A percentile compares a stretch with the other conserved stretches of the same genome.
phyloP scores from a whole-genome alignment of 306 rosid genomes.

The Hippophae rhamnoides region DNA sequence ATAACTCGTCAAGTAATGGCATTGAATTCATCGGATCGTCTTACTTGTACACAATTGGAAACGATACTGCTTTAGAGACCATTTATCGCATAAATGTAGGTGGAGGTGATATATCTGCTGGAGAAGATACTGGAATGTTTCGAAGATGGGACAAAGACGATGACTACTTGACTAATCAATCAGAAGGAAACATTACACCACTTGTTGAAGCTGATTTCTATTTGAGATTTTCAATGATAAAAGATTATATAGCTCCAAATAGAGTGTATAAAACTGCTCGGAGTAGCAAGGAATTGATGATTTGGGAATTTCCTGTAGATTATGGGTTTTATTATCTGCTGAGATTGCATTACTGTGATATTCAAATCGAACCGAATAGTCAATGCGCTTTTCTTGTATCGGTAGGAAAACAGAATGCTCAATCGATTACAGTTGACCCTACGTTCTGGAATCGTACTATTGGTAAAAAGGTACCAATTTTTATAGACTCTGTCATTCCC shows the following conservation, averaged over 20 bases:
- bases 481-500: slow-evolving; percentile 16
- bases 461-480: neutral
- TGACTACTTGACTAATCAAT: neutral
- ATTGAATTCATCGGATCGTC: neutral
- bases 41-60: neutral
- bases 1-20: neutral
- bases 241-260: neutral
- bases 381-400: slow-evolving; percentile 19
- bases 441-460: neutral
- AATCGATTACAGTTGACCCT: neutral
- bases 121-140: slow-evolving; percentile 5
- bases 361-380: accelerated
- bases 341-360: slow-evolving; percentile 17
- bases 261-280: slow-evolving; percentile 2
- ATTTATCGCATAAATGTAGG: slow-evolving; percentile 9
- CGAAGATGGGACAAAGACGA: slow-evolving; percentile 3
- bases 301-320: slow-evolving; percentile 16
- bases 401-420: slow-evolving; percentile 18
- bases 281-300: neutral
- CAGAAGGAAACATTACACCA: neutral
- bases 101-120: neutral
- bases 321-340: slow-evolving; percentile 10
- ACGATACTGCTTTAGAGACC: slow-evolving; percentile 13
- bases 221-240: neutral
- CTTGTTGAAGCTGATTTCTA: neutral